These are phyloP conservation scores for Seminavis robusta DNA, from an alignment of 108 stramenopile genomes.

Conservation along the genomic window DNA sequence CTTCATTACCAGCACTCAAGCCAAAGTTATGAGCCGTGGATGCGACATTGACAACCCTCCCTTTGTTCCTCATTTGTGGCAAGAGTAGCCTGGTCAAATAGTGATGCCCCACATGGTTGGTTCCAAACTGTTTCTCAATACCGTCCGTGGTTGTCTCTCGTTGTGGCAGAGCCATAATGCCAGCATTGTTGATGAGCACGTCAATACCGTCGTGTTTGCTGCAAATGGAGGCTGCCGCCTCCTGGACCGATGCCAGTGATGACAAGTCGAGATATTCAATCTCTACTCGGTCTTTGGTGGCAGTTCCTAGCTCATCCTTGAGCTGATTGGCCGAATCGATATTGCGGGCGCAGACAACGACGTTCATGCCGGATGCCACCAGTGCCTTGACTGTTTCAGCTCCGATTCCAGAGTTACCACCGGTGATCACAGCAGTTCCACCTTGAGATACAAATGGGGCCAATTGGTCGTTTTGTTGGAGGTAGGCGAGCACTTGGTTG, in stretches of 20 bases:
- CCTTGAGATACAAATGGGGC: too few species aligned
- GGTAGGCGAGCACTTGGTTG: too few species aligned
- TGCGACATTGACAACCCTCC: not conserved
- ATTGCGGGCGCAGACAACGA: conserved; percentile 72
- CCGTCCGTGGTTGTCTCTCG: conserved; percentile 58
- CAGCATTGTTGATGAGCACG: conserved; percentile 85
- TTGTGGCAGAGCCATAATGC: conserved; percentile 74
- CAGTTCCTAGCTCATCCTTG: conserved; percentile 29
- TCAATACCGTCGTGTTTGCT: conserved; percentile 26
- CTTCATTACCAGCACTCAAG: not conserved
- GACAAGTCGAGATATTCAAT: conserved; percentile 55
- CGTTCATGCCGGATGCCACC: conserved; percentile 57
- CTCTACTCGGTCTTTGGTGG: not conserved
- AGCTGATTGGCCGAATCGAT: conserved; percentile 41
- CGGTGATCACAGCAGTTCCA: conserved; percentile 56
- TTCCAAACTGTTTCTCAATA: conserved; percentile 74
- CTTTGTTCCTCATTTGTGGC: conserved; percentile 9
- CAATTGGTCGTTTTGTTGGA: too few species aligned
- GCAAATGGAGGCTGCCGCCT: conserved; percentile 25
- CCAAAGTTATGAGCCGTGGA: not conserved
- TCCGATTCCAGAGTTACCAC: conserved; percentile 84
- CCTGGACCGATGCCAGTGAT: conserved; percentile 41
- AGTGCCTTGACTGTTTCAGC: conserved; percentile 76
- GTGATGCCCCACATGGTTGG: conserved; percentile 90
- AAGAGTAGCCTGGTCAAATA: conserved; percentile 63